Conservation (phyloP, 768 basidiomycete species). For the Pleurotus salmoneostramineus region DNA sequence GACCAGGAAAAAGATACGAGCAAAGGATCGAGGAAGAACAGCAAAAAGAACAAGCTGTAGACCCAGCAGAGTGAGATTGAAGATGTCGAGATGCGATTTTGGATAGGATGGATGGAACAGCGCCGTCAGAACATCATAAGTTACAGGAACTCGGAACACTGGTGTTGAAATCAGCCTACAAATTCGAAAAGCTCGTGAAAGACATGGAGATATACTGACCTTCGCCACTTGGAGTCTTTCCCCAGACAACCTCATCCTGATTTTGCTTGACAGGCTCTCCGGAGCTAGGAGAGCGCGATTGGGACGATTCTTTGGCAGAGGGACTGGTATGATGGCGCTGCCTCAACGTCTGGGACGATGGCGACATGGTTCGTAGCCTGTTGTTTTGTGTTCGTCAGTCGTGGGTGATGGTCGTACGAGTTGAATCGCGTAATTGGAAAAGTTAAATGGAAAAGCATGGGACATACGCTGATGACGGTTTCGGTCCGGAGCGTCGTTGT, state of each 20-base stretch:
- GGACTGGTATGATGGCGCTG: not conserved
- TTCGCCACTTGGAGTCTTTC: constrained; percentile 79
- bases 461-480: not conserved
- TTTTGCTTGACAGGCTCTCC: constrained; percentile 8
- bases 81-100: constrained; percentile 85
- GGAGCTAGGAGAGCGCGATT: not conserved
- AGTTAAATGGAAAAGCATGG: not conserved
- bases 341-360: not conserved
- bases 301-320: not conserved
- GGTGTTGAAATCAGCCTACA: constrained; percentile 9
- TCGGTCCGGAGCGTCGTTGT: constrained; percentile 3
- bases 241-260: constrained; percentile 74
- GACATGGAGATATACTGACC: constrained; percentile 38
- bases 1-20: constrained; percentile 72
- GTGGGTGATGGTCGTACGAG: constrained; percentile 1
- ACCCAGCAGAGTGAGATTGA: constrained; percentile 78
- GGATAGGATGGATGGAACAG: constrained; percentile 80
- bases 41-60: constrained; percentile 75
- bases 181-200: constrained; percentile 1
- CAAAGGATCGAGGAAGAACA: constrained; percentile 49
- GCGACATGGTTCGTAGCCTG: not conserved
- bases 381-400: not conserved
- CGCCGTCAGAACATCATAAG: constrained; percentile 83
- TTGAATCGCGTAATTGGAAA: constrained; percentile 1
- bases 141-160: constrained; percentile 94